phyloP scores from a whole-genome alignment of 169 alveolate genomes.

The Eimeria brunetti region DNA sequence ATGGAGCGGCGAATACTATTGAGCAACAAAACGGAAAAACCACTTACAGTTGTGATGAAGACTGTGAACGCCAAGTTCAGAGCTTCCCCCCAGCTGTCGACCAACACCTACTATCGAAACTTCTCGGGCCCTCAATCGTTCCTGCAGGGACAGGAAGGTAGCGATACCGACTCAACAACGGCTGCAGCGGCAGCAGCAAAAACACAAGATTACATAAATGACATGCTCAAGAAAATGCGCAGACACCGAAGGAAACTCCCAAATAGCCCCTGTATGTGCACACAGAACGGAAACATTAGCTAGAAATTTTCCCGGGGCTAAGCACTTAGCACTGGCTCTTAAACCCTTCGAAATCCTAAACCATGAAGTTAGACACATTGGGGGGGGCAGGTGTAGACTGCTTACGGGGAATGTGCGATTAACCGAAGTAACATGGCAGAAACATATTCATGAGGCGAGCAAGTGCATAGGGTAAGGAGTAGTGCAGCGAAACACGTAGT shows the following conservation, averaged over 20 bases:
- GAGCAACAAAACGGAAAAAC: slow-evolving; percentile 3
- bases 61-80: slow-evolving; percentile 33
- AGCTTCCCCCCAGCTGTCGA: not conserved
- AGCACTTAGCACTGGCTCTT: not conserved
- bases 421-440: not conserved
- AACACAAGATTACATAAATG: not conserved
- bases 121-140: slow-evolving; percentile 13
- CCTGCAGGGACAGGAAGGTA: slow-evolving; percentile 29
- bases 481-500: not conserved
- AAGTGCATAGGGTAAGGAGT: not conserved
- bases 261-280: not conserved
- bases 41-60: slow-evolving; percentile 50
- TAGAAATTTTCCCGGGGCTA: not conserved
- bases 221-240: slow-evolving; percentile 20
- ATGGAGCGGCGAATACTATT: slow-evolving; percentile 1
- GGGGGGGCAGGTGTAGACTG: not conserved
- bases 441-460: not conserved
- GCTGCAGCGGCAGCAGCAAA: slow-evolving; percentile 9
- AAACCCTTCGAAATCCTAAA: not conserved
- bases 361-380: not conserved
- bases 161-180: not conserved
- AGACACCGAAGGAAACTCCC: slow-evolving; percentile 22
- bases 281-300: not conserved
- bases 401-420: not conserved
- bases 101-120: not conserved